Conservation (phyloP, 202 grass and related monocot species). For the Panicum virgatum region DNA sequence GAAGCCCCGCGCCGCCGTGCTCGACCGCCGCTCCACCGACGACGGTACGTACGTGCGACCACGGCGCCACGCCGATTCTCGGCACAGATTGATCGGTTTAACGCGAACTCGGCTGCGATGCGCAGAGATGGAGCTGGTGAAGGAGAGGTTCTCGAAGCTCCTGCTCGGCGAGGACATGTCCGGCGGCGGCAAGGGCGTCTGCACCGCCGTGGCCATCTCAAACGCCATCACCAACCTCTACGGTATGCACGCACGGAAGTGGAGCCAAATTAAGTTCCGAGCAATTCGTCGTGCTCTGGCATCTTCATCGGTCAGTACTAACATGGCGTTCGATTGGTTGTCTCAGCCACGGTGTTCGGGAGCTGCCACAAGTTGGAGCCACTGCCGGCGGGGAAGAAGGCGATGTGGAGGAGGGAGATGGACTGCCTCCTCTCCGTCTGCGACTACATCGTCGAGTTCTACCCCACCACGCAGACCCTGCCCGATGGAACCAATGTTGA, state of each 20-base stretch:
- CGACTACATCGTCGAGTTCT: slow-evolving; percentile 95
- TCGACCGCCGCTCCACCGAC: slow-evolving; percentile 57
- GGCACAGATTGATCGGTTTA: background rate
- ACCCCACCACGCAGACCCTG: slow-evolving; percentile 68
- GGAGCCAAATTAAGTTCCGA: background rate
- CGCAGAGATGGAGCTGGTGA: slow-evolving; percentile 82
- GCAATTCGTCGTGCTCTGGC: background rate
- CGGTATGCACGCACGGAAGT: slow-evolving; percentile 35
- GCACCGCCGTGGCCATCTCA: slow-evolving; percentile 81
- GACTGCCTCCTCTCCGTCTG: slow-evolving; percentile 92
- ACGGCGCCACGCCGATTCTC: background rate
- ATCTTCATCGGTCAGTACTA: background rate
- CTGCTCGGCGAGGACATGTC: slow-evolving; percentile 97
- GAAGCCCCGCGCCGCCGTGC: slow-evolving; percentile 65
- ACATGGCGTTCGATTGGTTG: background rate
- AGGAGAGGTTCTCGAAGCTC: slow-evolving; percentile 96
- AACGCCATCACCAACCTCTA: slow-evolving; percentile 99
- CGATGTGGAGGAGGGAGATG: slow-evolving; percentile 97
- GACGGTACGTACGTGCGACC: slow-evolving; percentile 52
- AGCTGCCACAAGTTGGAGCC: slow-evolving; percentile 81
- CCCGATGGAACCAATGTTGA: slow-evolving; percentile 78
- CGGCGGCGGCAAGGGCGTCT: slow-evolving; percentile 79
- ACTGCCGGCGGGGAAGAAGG: slow-evolving; percentile 73
- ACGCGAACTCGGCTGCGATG: background rate
- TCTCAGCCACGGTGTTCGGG: slow-evolving; percentile 82